A percentile compares a stretch with the other conserved stretches of the same genome.
These are phyloP conservation scores for Cunninghamia lanceolata DNA, from an alignment of 75 land plant species.

Conservation along the genomic window DNA sequence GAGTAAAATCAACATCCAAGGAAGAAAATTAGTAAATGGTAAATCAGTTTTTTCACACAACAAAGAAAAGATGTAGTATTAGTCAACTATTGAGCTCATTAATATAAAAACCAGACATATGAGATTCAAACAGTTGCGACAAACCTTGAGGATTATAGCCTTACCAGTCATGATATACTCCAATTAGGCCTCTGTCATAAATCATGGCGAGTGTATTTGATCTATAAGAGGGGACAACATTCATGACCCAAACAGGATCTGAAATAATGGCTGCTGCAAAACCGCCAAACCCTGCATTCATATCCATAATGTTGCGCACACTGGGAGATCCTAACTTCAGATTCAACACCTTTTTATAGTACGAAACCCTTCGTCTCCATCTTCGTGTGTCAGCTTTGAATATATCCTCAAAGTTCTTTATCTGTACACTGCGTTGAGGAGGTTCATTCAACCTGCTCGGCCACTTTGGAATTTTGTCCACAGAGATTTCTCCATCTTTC, in stretches of 20 bases:
- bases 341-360: constrained; percentile 62
- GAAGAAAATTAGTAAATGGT: background rate
- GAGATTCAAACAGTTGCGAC: background rate
- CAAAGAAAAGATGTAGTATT: background rate
- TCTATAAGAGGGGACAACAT: constrained; percentile 71
- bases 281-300: constrained; percentile 93
- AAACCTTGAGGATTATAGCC: constrained; percentile 11
- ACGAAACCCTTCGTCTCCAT: constrained; percentile 67
- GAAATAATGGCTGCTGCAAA: constrained; percentile 77
- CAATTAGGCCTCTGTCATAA: constrained; percentile 88
- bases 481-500: constrained; percentile 21
- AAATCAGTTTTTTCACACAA: background rate
- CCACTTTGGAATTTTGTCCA: constrained; percentile 65
- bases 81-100: background rate
- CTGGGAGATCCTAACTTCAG: constrained; percentile 65
- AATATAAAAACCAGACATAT: background rate
- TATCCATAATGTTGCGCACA: constrained; percentile 82
- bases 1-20: background rate
- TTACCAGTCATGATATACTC: constrained; percentile 94
- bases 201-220: constrained; percentile 66
- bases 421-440: constrained; percentile 41
- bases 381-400: constrained; percentile 74
- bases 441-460: constrained; percentile 55
- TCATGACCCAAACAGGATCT: constrained; percentile 97
- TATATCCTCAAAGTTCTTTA: constrained; percentile 57